Evolutionary conservation across 2,329 filamentous ascomycete genomes (phyloP).

Genomic region (Penicillium brasilianum): DNA sequence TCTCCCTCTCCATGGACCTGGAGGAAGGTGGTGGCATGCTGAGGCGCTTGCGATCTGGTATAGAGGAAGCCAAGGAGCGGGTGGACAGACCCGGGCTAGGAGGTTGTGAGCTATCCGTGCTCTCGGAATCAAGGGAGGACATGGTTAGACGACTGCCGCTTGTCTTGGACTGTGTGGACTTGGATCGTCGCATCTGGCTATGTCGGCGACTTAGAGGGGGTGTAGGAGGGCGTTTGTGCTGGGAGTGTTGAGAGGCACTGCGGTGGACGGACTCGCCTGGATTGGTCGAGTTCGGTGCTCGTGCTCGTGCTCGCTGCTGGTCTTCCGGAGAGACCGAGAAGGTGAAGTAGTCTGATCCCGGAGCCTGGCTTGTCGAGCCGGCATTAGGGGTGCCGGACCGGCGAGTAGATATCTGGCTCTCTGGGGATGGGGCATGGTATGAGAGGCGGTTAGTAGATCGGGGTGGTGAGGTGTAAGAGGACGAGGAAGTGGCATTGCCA

Average conservation of each 20-base stretch:
- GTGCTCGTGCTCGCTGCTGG: slow-evolving; percentile 12
- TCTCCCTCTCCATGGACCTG: slow-evolving; percentile 9
- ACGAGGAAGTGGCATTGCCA: slow-evolving; percentile 36
- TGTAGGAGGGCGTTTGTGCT: slow-evolving; percentile 52
- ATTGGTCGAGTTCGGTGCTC: not conserved
- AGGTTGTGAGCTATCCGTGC: slow-evolving; percentile 37
- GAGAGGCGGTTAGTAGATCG: slow-evolving; percentile 35
- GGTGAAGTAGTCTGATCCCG: slow-evolving; percentile 52
- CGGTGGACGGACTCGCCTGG: slow-evolving; percentile 35
- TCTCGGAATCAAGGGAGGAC: slow-evolving; percentile 54
- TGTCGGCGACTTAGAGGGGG: slow-evolving; percentile 56
- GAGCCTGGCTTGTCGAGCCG: slow-evolving; percentile 54
- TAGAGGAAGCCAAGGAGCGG: slow-evolving; percentile 17
- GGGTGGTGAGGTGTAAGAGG: slow-evolving; percentile 30
- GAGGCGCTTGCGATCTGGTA: slow-evolving; percentile 27
- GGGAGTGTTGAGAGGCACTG: slow-evolving; percentile 41
- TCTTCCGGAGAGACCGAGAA: slow-evolving; percentile 30
- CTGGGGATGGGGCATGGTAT: slow-evolving; percentile 32
- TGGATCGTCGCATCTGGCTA: slow-evolving; percentile 50
- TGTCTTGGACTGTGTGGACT: slow-evolving; percentile 41
- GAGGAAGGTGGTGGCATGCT: slow-evolving; percentile 29
- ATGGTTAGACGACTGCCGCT: slow-evolving; percentile 40
- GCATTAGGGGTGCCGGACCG: slow-evolving; percentile 22
- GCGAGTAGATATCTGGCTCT: slow-evolving; percentile 26
- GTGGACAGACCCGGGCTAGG: slow-evolving; percentile 37